These are phyloP conservation scores for Eutypa lata DNA, from an alignment of 2,329 filamentous ascomycete genomes.

Conservation along the genomic window DNA sequence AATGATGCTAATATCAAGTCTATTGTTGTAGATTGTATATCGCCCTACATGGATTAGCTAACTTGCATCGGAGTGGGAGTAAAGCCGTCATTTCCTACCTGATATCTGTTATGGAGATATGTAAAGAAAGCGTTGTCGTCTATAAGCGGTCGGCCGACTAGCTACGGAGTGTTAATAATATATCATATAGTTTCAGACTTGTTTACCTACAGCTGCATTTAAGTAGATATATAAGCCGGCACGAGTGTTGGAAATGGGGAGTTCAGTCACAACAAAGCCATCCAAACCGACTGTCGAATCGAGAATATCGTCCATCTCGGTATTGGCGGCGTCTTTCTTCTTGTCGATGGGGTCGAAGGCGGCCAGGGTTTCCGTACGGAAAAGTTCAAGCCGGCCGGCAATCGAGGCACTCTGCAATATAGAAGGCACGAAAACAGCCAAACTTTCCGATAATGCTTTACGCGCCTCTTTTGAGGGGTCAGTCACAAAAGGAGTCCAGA, in stretches of 20 bases:
- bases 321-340: slow-evolving; percentile 46
- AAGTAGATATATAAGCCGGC: slow-evolving; percentile 84
- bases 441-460: slow-evolving; percentile 46
- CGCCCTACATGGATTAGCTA: slow-evolving; percentile 52
- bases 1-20: slow-evolving; percentile 88
- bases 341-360: slow-evolving; percentile 53
- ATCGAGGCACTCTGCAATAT: slow-evolving; percentile 57
- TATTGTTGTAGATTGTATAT: slow-evolving; percentile 72
- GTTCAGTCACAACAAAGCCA: slow-evolving; percentile 56
- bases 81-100: slow-evolving; percentile 43
- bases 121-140: slow-evolving; percentile 77
- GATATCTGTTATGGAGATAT: slow-evolving; percentile 82
- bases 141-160: slow-evolving; percentile 76
- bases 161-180: slow-evolving; percentile 47
- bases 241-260: slow-evolving; percentile 71
- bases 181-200: background rate
- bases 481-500: too few relatives aligned
- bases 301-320: slow-evolving; percentile 55
- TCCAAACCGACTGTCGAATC: slow-evolving; percentile 56
- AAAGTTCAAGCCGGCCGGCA: slow-evolving; percentile 52
- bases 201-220: slow-evolving; percentile 67
- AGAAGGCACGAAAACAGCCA: slow-evolving; percentile 53
- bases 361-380: slow-evolving; percentile 54
- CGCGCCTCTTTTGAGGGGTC: slow-evolving; percentile 36
- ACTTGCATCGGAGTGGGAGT: background rate